A percentile compares a stretch with the other conserved stretches of the same genome.
Conservation (phyloP, 495 filamentous ascomycete genomes). For the Podospora pseudopauciseta region DNA sequence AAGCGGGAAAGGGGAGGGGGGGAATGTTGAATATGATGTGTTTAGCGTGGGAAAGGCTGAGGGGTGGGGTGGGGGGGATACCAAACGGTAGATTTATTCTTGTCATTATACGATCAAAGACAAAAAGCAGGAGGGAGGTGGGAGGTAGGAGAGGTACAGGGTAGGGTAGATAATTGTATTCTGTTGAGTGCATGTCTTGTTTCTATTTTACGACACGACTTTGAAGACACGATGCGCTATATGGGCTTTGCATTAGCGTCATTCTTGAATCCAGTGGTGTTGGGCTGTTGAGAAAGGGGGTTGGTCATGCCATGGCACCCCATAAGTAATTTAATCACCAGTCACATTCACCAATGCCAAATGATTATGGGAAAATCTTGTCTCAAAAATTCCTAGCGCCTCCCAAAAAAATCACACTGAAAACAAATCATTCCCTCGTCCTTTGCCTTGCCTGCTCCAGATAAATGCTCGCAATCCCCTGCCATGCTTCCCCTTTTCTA, state of each 20-base stretch:
- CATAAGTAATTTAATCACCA: too few species aligned
- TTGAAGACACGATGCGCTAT: too few species aligned
- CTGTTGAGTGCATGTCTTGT: not conserved
- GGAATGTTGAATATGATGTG: not conserved
- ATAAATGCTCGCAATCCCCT: not conserved
- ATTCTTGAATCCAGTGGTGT: too few species aligned
- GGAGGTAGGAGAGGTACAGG: not conserved
- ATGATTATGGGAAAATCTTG: not conserved
- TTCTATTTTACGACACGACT: too few species aligned
- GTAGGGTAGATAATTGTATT: not conserved
- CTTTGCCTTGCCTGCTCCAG: not conserved
- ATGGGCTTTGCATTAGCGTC: too few species aligned
- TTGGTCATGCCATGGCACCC: too few species aligned
- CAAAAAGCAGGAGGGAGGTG: not conserved
- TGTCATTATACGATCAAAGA: not conserved
- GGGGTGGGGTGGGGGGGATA: not conserved
- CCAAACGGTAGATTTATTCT: not conserved
- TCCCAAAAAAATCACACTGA: not conserved
- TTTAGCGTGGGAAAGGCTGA: not conserved
- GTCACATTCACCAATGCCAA: not conserved
- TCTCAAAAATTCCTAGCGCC: not conserved
- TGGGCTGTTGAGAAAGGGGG: too few species aligned
- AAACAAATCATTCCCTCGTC: not conserved
- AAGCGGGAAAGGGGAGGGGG: not conserved
- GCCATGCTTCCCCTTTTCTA: not conserved